Percentiles rank a stretch among this genome's conserved stretches.
These are phyloP conservation scores for Lagerstroemia speciosa DNA, from an alignment of 345 rosid species.

Conservation along the genomic window DNA sequence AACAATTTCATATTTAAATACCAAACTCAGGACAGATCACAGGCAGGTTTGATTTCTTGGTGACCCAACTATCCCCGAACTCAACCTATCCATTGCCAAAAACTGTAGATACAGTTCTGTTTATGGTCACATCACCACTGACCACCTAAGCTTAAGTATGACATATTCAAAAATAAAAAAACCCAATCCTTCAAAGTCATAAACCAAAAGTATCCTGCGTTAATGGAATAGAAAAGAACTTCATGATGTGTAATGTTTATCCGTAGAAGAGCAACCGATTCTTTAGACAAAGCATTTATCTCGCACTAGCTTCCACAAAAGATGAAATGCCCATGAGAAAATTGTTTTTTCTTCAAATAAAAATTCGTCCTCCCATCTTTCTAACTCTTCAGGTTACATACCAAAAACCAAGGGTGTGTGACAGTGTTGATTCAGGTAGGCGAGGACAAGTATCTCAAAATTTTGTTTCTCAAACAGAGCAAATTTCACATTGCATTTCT, in stretches of 20 bases:
- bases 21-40: neutral
- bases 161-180: neutral
- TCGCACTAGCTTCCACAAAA: neutral
- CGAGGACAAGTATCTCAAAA: neutral
- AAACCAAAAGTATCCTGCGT: neutral
- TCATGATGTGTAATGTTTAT: neutral
- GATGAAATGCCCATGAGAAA: neutral
- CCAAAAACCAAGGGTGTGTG: neutral
- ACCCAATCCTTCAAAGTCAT: neutral
- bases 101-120: neutral
- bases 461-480: neutral
- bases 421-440: neutral
- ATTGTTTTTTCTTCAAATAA: neutral
- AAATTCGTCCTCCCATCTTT: neutral
- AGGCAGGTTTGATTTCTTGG: slow-evolving; percentile 4
- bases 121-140: neutral
- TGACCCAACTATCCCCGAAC: slow-evolving; percentile 5
- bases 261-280: neutral
- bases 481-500: neutral
- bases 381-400: neutral
- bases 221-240: neutral
- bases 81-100: slow-evolving; percentile 1
- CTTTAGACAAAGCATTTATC: neutral
- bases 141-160: slow-evolving; percentile 1
- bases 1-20: neutral